phyloP scores from a whole-genome alignment of 495 filamentous ascomycete species.

The Aspergillus coremiiformis region DNA sequence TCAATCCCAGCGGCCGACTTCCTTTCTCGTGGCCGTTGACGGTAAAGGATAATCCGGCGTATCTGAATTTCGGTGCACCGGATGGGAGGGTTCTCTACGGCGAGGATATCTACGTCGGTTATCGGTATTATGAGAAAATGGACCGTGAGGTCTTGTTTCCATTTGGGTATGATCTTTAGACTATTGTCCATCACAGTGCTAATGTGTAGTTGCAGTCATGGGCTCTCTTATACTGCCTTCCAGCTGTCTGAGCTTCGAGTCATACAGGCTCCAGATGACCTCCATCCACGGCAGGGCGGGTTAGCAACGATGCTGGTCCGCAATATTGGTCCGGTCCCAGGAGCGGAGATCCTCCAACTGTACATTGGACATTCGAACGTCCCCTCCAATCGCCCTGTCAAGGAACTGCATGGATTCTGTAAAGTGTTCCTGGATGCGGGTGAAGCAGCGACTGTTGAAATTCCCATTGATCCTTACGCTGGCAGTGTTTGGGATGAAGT shows the following conservation, averaged over 20 bases:
- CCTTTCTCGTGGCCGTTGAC: constrained; percentile 54
- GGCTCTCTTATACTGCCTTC: constrained; percentile 73
- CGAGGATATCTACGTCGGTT: constrained; percentile 72
- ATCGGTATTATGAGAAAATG: constrained; percentile 65
- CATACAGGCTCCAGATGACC: background rate
- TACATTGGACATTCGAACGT: constrained; percentile 7
- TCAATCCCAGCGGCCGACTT: constrained; percentile 47
- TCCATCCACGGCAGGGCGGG: background rate
- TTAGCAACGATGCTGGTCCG: too few species aligned
- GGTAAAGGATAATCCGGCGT: constrained; percentile 61
- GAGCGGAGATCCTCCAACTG: constrained; percentile 14
- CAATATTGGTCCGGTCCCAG: constrained; percentile 5
- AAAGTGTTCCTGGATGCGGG: constrained; percentile 10
- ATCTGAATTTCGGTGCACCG: constrained; percentile 66
- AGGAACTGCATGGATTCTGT: constrained; percentile 20
- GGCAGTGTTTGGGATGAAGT: constrained; percentile 19
- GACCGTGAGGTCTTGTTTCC: constrained; percentile 57
- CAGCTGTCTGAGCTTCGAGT: constrained; percentile 52
- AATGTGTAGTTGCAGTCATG: too few species aligned
- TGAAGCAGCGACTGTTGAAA: background rate
- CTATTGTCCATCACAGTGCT: too few species aligned
- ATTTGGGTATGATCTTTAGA: too few species aligned
- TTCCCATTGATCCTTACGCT: constrained; percentile 4
- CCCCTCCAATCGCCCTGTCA: constrained; percentile 10
- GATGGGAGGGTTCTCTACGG: constrained; percentile 62